phyloP scores from a whole-genome alignment of 2,329 filamentous ascomycete species.

The Gliomastix tumulicola region DNA sequence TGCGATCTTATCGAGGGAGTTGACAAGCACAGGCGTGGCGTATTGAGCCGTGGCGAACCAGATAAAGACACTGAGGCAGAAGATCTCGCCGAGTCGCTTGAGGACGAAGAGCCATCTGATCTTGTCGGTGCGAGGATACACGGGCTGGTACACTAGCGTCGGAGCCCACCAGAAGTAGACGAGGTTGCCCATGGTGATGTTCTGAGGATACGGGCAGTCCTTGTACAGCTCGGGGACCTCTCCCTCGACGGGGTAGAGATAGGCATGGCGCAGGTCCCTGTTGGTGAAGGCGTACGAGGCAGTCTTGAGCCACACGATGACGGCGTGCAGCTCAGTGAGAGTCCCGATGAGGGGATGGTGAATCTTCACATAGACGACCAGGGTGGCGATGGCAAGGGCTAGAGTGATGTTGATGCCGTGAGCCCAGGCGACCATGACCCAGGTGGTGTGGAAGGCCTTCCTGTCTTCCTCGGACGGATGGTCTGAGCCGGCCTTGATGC shows the following conservation, averaged over 20 bases:
- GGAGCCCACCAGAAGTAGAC: conserved; percentile 98
- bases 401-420: conserved; percentile 80
- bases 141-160: conserved; percentile 92
- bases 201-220: conserved; percentile 78
- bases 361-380: conserved; percentile 83
- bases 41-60: conserved; percentile 96
- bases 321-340: conserved; percentile 80
- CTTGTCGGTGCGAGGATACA: conserved; percentile 76
- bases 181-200: conserved; percentile 83
- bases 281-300: conserved; percentile 96
- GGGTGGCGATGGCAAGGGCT: conserved; percentile 73
- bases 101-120: conserved; percentile 85
- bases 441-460: conserved; percentile 64
- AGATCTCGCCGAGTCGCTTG: conserved; percentile 74
- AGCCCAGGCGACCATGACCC: conserved; percentile 71
- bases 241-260: conserved; percentile 65
- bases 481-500: conserved; percentile 39
- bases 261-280: conserved; percentile 85
- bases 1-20: conserved; percentile 83
- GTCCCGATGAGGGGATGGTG: conserved; percentile 93
- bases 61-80: conserved; percentile 77
- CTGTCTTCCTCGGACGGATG: conserved; percentile 49
- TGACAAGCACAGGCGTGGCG: conserved; percentile 79
- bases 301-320: conserved; percentile 94
- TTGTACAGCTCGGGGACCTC: conserved; percentile 78